A percentile compares a stretch with the other conserved stretches of the same genome.
Conservation (phyloP, 306 rosid species). For the Cicer pinnatifidum region DNA sequence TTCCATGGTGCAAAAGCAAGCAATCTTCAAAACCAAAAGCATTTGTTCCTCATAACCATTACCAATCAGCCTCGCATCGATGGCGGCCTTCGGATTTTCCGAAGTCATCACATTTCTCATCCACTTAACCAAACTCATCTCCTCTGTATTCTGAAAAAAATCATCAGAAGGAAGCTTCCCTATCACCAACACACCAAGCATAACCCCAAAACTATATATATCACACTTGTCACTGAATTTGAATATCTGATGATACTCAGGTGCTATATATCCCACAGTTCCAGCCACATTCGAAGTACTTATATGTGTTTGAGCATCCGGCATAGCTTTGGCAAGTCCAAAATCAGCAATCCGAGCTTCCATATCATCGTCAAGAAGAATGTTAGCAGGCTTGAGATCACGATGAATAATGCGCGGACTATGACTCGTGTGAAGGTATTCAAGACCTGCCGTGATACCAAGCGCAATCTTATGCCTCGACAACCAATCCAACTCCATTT, state of each 20-base stretch:
- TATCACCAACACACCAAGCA: constrained; percentile 77
- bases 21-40: constrained; percentile 89
- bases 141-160: constrained; percentile 65
- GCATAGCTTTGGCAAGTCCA: constrained; percentile 90
- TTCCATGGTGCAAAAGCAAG: constrained; percentile 82
- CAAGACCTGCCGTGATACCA: constrained; percentile 84
- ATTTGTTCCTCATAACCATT: constrained; percentile 85
- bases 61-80: constrained; percentile 63
- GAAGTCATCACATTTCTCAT: constrained; percentile 69
- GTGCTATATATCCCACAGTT: constrained; percentile 84
- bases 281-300: constrained; percentile 79
- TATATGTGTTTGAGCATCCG: constrained; percentile 74
- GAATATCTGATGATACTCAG: constrained; percentile 84
- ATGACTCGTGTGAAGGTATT: constrained; percentile 77
- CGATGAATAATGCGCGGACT: constrained; percentile 80
- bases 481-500: constrained; percentile 64
- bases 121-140: constrained; percentile 89
- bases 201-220: constrained; percentile 80
- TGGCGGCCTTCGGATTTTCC: constrained; percentile 64
- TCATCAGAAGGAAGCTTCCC: constrained; percentile 82
- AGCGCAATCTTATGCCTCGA: constrained; percentile 68
- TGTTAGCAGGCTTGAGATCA: constrained; percentile 80
- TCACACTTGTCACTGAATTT: constrained; percentile 96
- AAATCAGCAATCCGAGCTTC: constrained; percentile 94
- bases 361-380: constrained; percentile 85